Evolutionary conservation across 2,329 filamentous ascomycete species (phyloP), one percentile per base, ranked within the genome.

Genomic region (Diaporthe destruens): DNA sequence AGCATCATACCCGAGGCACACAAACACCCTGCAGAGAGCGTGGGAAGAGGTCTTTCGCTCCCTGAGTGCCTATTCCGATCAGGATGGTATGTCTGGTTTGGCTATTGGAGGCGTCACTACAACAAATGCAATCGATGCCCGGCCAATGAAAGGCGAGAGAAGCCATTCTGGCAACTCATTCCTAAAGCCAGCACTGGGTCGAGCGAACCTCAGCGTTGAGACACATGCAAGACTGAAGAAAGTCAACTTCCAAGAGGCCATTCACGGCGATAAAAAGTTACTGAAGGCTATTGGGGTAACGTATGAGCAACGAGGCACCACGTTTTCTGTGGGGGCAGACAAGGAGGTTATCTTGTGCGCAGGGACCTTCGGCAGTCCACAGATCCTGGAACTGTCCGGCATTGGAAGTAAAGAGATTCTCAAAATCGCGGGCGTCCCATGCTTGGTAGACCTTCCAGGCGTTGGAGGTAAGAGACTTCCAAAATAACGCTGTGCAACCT

Each of bases 1-100:
- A 34, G 57, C 57, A n/a, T 63, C 57, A 23, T 63, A 63, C 57
- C 57, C 39, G 7, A 61, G 57, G 57, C 8, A 61, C 0, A 61
- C 44, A 39, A 12, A 61, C 18, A 29, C 44, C 23, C 39, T 61
- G 14, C 57, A 61, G 23, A 61, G 16, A 25, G 57, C 57, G 36
- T 61, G 57, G 57, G 57, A 61, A 47, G 39, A 61, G 23, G 39
- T 61, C 16, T 61, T 61, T 32, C 57, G 25, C 39, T 61, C 39
- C 3, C 23, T 61, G 7, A 18, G 16, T 20, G 39, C 57, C 8
- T 47, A 32, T 20, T 47, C 39, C 14, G 57, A 47, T 61, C 23
- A 20, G 8, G 39, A 61, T n/a, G 57, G 57, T 7, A 36, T 32
- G 16, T 61, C 57, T 47, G 57, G 57, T 32, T 39, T 39, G 29